Base-by-base conservation (phyloP, 805 yeast genomes). In the Hanseniaspora vineae region DNA sequence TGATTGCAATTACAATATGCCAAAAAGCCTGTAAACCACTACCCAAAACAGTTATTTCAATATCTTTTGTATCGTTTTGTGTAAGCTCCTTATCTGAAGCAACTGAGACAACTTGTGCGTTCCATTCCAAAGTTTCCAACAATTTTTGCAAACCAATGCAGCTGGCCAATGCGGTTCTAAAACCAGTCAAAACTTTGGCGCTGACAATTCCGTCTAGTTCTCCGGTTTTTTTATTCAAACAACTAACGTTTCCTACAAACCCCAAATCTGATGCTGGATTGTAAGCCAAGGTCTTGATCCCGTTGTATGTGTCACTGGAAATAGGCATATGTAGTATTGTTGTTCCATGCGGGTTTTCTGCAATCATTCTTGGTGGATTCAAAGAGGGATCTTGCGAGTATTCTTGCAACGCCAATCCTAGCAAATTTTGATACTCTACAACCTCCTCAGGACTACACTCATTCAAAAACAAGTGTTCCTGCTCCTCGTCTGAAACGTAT, bases 301-400 rank as follows among this genome's bases (percentile, higher is more conserved):
- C 86, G 13, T 74, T 78, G 31, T 61, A 58, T n/a, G 44, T 55
- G 4, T 72, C 68, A 14, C 77, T 77, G 3, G 75, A 67, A n/a
- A 81, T 74, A 3, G 84, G 82, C 86, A 80, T 80, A 59, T 77
- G 78, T 31, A 80, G 55, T 58, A 80, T 84, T 1, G 73, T 66
- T 2, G 75, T 59, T 23, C 50, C 53, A 4, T 58, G 52, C 51
- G 66, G 61, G 42, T 69, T 58, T 53, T 74, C 59, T 31, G 57
- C 54, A 6, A 75, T 78, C 5, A 71, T 75, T 54, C 85, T 62
- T 39, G 72, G 76, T 2, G 85, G 85, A 17, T 77, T 71, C 18
- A 71, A 58, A 1, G 68, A 54, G 3, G 74, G 75, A 52, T 74
- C 70, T 2, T 58, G 32, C 13, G 69, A 56, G 55, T 71, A 77